phyloP scores from a whole-genome alignment of 345 rosid genomes.

The Acer campestre region DNA sequence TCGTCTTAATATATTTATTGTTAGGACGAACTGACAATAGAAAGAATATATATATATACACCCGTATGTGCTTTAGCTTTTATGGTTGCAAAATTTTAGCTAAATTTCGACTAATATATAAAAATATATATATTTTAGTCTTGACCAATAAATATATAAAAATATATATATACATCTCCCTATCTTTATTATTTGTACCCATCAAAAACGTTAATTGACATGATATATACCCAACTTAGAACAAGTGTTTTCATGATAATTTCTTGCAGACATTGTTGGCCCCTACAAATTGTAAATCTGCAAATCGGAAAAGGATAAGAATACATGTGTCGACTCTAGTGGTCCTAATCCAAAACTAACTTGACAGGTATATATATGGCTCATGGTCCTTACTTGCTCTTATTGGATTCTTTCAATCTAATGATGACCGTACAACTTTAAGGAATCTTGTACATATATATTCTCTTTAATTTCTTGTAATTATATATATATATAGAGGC shows the following conservation, averaged over 20 bases:
- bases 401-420: background rate
- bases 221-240: background rate
- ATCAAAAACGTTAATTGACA: background rate
- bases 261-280: background rate
- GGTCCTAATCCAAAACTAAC: slow-evolving; percentile 19
- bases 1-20: too few relatives aligned
- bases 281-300: background rate
- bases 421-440: background rate
- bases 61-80: too few relatives aligned
- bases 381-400: slow-evolving; percentile 1
- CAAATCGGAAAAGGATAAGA: slow-evolving; percentile 27
- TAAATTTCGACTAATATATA: background rate
- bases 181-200: background rate
- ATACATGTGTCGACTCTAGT: slow-evolving; percentile 2
- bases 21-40: too few relatives aligned
- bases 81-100: background rate
- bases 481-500: too few relatives aligned
- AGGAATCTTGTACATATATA: background rate
- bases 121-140: too few relatives aligned
- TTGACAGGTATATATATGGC: background rate
- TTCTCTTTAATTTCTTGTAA: too few relatives aligned
- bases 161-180: background rate
- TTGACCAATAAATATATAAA: background rate
- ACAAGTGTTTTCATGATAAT: background rate
- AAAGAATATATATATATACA: too few relatives aligned